Evolutionary conservation across 1,284 basidiomycete genomes (phyloP).

Genomic region (Apiotrichum porosum): DNA sequence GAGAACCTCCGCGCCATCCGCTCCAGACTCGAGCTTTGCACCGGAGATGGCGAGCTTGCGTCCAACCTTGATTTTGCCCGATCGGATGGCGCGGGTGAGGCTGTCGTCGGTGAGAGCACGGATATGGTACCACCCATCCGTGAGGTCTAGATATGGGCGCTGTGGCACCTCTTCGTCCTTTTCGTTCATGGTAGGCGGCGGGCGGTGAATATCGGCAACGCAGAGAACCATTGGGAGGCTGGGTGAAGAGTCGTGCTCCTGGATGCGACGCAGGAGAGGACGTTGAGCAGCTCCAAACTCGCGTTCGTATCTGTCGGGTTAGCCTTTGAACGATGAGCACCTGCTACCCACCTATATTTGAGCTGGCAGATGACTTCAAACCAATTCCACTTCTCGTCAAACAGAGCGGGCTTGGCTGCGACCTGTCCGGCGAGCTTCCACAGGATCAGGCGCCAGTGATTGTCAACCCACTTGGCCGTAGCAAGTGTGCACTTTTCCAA

Average conservation of each 20-base stretch:
- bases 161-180: constrained; percentile 47
- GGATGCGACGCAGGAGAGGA: constrained; percentile 63
- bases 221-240: constrained; percentile 70
- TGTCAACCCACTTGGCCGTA: constrained; percentile 67
- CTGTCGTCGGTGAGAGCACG: constrained; percentile 69
- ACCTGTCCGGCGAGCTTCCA: constrained; percentile 92
- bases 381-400: constrained; percentile 68
- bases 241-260: constrained; percentile 62
- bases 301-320: constrained; percentile 69
- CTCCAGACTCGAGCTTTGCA: constrained; percentile 67
- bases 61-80: constrained; percentile 66
- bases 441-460: constrained; percentile 83
- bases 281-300: constrained; percentile 75
- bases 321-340: not conserved
- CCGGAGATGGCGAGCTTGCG: constrained; percentile 76
- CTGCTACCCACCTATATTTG: constrained; percentile 65
- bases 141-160: constrained; percentile 63
- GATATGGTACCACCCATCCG: constrained; percentile 93
- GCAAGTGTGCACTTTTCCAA: constrained; percentile 28
- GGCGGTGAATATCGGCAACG: constrained; percentile 66
- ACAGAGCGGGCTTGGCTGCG: constrained; percentile 62
- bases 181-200: constrained; percentile 47
- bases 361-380: constrained; percentile 73
- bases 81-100: constrained; percentile 63
- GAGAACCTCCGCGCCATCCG: constrained; percentile 76